phyloP scores from a whole-genome alignment of 164 flowering plant genomes.

The Cinnamomum chago region DNA sequence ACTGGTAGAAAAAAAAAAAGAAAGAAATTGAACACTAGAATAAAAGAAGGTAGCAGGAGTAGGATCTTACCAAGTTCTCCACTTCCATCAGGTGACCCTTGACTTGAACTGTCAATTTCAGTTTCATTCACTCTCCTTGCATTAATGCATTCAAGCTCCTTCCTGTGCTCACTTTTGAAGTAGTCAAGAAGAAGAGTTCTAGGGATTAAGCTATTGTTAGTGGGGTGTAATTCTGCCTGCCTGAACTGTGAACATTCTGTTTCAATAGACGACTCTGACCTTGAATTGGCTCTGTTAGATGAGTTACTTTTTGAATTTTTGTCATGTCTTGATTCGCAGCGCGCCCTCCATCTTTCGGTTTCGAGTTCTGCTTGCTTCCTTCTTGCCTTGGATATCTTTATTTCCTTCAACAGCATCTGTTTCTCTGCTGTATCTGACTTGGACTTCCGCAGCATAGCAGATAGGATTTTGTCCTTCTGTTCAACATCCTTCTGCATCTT shows the following conservation, averaged over 20 bases:
- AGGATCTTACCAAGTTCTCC: constrained; percentile 41
- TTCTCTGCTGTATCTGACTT: constrained; percentile 71
- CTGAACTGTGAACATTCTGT: constrained; percentile 24
- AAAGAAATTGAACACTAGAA: background rate
- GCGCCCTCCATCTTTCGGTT: constrained; percentile 45
- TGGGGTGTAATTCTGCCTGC: constrained; percentile 19
- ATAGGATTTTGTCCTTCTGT: constrained; percentile 81
- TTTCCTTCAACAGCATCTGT: constrained; percentile 65
- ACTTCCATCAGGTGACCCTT: constrained; percentile 24
- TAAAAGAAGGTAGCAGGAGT: constrained; percentile 10
- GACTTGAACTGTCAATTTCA: constrained; percentile 14
- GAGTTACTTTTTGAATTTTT: constrained; percentile 50
- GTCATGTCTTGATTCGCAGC: constrained; percentile 46
- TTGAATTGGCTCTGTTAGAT: constrained; percentile 27
- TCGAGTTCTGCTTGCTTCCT: constrained; percentile 69
- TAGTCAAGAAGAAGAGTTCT: constrained; percentile 21
- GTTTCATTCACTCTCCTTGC: constrained; percentile 5
- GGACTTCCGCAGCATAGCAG: constrained; percentile 82
- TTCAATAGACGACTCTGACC: constrained; percentile 26
- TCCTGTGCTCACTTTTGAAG: constrained; percentile 23
- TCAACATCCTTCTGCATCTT: constrained; percentile 70
- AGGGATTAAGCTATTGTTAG: constrained; percentile 13
- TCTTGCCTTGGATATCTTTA: constrained; percentile 60
- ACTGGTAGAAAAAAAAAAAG: no score
- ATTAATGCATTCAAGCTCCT: constrained; percentile 18